Evolutionary conservation across 371 early-diverging fungal genomes (phyloP), one percentile per base, ranked within the genome.

Genomic region (Coemansia sp.): DNA sequence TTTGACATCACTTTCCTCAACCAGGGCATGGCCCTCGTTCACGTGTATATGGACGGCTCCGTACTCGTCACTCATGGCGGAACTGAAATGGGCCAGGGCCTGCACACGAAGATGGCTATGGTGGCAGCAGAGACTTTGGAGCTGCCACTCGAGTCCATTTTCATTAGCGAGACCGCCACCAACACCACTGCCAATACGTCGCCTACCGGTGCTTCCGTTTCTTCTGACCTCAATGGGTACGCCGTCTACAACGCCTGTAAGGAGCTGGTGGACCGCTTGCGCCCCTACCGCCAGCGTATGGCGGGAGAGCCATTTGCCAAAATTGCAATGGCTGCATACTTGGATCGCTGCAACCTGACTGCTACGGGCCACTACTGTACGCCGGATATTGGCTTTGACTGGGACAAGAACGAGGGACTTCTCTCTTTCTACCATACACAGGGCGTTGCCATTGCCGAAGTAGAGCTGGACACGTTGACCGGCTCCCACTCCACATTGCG

Each of bases 31-130:
- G 87, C 90, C 3, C 71, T 90, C 29, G 86, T 92, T n/a, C 91
- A 89, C 58, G 81, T 92, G 12, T 92, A 92, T 69, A 82, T 77
- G 38, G 92, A 92, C 60, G 91, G 92, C 0, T 87, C 88, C 0
- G 87, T 90, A 16, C 82, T 88, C 16, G 69, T 90, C 2, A 79
- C 87, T 7, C 91, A 90, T 66, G 90, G 90, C 56, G 91, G 92
- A 37, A 87, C 89, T 8, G 92, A 92, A 66, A 92, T 92, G 89
- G 92, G 91, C 39, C 90, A 90, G 72, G 92, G 92, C 8, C 68
- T 91, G 55, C 88, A 90, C 66, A 90, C 90, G 12, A 90, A 90
- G 78, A 86, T 89, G 87, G 79, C 86, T 36, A 87, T 87, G 77
- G 79, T 90, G 38, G 85, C 86, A 12, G 87, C 90, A 12, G 85